phyloP scores from a whole-genome alignment of 495 filamentous ascomycete genomes.

The Aspergillus avenaceus region DNA sequence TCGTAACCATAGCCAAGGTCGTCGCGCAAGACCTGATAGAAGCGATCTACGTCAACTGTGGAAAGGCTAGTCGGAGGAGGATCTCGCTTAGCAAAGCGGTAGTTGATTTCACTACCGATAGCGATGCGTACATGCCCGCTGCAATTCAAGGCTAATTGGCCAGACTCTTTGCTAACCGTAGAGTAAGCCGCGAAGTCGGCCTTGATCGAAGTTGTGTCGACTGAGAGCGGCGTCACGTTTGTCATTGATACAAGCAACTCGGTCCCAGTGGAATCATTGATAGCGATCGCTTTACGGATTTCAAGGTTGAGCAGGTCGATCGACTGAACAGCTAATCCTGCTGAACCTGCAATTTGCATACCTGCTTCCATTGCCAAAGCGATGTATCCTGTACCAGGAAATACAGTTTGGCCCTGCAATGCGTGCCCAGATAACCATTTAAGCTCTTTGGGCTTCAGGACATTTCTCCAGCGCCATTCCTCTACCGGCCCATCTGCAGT shows the following conservation, averaged over 20 bases:
- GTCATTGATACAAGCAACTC: not conserved
- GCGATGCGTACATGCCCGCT: not conserved
- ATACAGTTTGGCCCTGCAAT: constrained; percentile 35
- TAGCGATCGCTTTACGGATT: not conserved
- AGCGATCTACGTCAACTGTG: not conserved
- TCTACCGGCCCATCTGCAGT: not conserved
- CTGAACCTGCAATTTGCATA: not conserved
- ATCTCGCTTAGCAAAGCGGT: not conserved
- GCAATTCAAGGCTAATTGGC: not conserved
- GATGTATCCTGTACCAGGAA: constrained; percentile 52
- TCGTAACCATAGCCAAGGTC: not conserved
- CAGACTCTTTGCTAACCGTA: not conserved
- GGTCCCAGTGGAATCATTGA: not conserved
- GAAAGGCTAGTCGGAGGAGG: not conserved
- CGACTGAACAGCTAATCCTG: not conserved
- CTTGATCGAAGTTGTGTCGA: not conserved
- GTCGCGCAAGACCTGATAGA: not conserved
- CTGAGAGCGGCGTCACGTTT: not conserved
- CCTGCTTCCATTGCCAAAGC: constrained; percentile 51
- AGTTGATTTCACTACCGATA: not conserved
- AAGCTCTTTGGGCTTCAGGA: constrained; percentile 9
- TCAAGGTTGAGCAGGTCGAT: not conserved
- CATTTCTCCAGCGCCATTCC: constrained; percentile 24
- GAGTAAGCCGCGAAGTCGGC: not conserved
- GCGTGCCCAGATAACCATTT: constrained; percentile 27